Evolutionary conservation across 1,139 yeast species (phyloP).

Genomic region (Suhomyces wounanorum): DNA sequence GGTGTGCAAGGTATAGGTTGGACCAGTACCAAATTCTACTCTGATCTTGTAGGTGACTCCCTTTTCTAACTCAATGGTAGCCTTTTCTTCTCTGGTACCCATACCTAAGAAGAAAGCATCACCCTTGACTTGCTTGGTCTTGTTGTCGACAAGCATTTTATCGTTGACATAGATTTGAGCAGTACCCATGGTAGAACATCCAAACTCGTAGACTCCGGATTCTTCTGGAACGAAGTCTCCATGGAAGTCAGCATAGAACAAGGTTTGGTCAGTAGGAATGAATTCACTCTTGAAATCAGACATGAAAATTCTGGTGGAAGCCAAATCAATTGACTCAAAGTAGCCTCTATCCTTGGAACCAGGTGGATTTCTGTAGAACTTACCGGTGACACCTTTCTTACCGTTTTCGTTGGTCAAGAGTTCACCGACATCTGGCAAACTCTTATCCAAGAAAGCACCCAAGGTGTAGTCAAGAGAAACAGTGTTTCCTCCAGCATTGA

Average conservation of each 20-base stretch:
- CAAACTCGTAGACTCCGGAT: conserved; percentile 52
- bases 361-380: conserved; percentile 42
- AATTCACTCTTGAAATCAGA: conserved; percentile 47
- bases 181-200: conserved; percentile 53
- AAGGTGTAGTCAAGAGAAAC: conserved; percentile 26
- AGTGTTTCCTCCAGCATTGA: conserved; percentile 16
- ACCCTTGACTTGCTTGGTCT: conserved; percentile 52
- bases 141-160: conserved; percentile 56
- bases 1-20: conserved; percentile 36
- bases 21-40: conserved; percentile 56
- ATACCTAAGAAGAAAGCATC: conserved; percentile 46
- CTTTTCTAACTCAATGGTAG: conserved; percentile 36
- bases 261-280: conserved; percentile 25
- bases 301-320: conserved; percentile 42
- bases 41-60: conserved; percentile 47
- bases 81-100: conserved; percentile 54
- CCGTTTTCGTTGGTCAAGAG: conserved; percentile 31
- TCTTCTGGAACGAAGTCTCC: conserved; percentile 48
- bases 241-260: conserved; percentile 47
- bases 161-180: conserved; percentile 55
- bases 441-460: conserved; percentile 36
- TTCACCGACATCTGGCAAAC: conserved; percentile 32
- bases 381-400: conserved; percentile 36
- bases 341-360: conserved; percentile 32
- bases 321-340: conserved; percentile 38